Percentiles rank a stretch among this genome's conserved stretches.
Evolutionary conservation across 208 protist genomes (phyloP).

Genomic region (Willaertia magna): DNA sequence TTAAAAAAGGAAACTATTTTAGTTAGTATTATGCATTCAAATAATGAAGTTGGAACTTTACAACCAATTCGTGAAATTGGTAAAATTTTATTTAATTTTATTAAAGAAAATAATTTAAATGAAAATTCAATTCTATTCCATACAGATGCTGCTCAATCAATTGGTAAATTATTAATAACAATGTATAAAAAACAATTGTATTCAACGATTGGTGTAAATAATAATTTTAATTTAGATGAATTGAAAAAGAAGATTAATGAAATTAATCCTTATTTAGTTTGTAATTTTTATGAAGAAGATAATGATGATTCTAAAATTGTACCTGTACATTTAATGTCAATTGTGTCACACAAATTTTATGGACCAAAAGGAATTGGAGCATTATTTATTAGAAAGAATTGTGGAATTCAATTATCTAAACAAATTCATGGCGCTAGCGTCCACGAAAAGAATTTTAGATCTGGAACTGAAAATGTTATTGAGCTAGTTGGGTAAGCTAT

Average conservation of each 20-base stretch:
- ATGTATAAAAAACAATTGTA: constrained; percentile 9
- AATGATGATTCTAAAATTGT: not conserved
- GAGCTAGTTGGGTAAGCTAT: constrained; percentile 8
- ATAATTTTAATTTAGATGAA: not conserved
- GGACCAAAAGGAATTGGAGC: constrained; percentile 12
- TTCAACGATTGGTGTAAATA: too few relatives aligned
- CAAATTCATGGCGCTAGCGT: not conserved
- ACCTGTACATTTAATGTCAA: not conserved
- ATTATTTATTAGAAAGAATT: not conserved
- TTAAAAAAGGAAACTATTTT: constrained; percentile 44
- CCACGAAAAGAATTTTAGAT: not conserved
- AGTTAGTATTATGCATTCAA: constrained; percentile 83
- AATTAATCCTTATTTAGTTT: not conserved
- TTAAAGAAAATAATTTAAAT: constrained; percentile 24
- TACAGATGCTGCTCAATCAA: constrained; percentile 47
- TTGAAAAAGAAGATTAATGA: not conserved
- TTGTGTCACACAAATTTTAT: constrained; percentile 16
- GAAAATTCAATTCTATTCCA: constrained; percentile 52
- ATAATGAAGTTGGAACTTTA: constrained; percentile 82
- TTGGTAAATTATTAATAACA: constrained; percentile 43
- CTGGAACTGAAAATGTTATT: constrained; percentile 18
- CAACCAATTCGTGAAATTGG: constrained; percentile 69
- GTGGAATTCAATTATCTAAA: not conserved
- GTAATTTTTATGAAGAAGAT: not conserved
- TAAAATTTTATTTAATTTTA: constrained; percentile 44